Evolutionary conservation across 139 green algal species (phyloP), one percentile per base, ranked within the genome.

Genomic region (Mesotaenium endlicherianum): DNA sequence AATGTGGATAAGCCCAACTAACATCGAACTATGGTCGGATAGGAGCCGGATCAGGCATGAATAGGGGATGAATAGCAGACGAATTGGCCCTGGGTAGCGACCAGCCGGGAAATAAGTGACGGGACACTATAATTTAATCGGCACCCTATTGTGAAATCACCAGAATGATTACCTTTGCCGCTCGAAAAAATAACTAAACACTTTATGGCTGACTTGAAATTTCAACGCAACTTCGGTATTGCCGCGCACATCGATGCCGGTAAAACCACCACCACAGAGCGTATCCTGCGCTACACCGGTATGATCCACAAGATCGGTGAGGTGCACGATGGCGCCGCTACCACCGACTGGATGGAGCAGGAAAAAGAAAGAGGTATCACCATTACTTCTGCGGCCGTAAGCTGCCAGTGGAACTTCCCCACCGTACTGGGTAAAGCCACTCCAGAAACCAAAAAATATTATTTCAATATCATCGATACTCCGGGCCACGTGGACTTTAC

Each of bases 391-490:
- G 96, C 96, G 44, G 96, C 96, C 77, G 98, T 95, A 69, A 98
- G 94, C 5, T 97, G 94, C 93, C 86, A 90, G 49, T 99, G 96
- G 96, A 92, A 96, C 26, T 92, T 94, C 86, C 90, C 97, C 90
- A 90, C 94, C 69, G 95, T 99, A 88, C n/a, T n/a, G n/a, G n/a
- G n/a, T n/a, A n/a, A n/a, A n/a, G n/a, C n/a, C n/a, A n/a, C n/a
- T n/a, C n/a, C n/a, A n/a, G n/a, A n/a, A n/a, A n/a, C n/a, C n/a
- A n/a, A n/a, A n/a, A n/a, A n/a, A n/a, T n/a, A n/a, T n/a, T n/a
- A n/a, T n/a, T n/a, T 59, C 49, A 99, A 99, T 90, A 97, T 99
- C 89, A 99, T 99, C 80, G 96, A 99, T 90, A 99, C 96, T 3
- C 96, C 96, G 34, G 64, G 64, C 70, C 59, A 80, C 67, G 59